Evolutionary conservation across 306 rosid genomes (phyloP), one percentile per base, ranked within the genome.

Genomic region (Gynostemma pentaphyllum): DNA sequence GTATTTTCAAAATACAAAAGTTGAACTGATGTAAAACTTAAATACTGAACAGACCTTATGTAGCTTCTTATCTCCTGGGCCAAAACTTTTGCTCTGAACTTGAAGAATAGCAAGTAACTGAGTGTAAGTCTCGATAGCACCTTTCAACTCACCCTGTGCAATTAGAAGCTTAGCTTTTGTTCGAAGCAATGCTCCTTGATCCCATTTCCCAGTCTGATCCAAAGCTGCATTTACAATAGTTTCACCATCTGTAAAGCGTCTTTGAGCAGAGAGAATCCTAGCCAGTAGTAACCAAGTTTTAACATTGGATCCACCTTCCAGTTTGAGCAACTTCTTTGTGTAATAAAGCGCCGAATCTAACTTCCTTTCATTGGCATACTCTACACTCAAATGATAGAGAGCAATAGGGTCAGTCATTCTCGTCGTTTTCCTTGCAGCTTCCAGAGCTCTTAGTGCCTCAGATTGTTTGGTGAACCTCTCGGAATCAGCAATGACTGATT

Each of bases 171-270:
- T 88, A 46, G 95, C 99, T 83, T 86, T 94, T 44, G 90, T 86
- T 65, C 82, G 78, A 79, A 88, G 76, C 67, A 86, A 64, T 55
- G 79, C 82, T 62, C 90, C 95, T 83, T 83, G 97, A 63, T 94
- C 94, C 99, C 99, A 94, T 78, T 75, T 86, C 60, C 83, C 90
- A 26, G 95, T 84, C 75, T 85, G 89, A 70, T 88, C 89, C 80
- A 94, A 76, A 73, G 97, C 97, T 73, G 86, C 85, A 63, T 80
- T 74, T 15, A 88, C 63, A 29, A 94, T 65, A 66, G 80, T 71
- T 75, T 94, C 89, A 52, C 94, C 88, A 68, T 88, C 97, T 57
- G 53, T 47, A 80, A 74, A 86, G 74, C 62, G 74, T 78, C 68
- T 82, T 65, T 88, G 82, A 72, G 99, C 95, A 0, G 99, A 94